A percentile compares a stretch with the other conserved stretches of the same genome.
Evolutionary conservation across 1,139 yeast species (phyloP).

Genomic region (Hyphopichia buzzinii): DNA sequence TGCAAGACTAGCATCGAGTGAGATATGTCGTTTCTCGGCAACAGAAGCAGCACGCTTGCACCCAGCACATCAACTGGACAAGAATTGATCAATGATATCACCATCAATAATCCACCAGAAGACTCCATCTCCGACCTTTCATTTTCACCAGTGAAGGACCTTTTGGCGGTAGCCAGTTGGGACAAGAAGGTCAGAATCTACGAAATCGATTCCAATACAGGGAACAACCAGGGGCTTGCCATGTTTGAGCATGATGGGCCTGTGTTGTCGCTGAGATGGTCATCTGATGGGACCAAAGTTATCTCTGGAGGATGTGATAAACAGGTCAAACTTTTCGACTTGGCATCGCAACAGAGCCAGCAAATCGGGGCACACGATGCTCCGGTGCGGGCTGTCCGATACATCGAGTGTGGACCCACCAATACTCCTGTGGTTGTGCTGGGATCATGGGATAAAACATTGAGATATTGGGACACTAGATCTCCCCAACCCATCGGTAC

Average conservation of each 20-base stretch:
- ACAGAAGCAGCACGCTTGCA: conserved; percentile 20
- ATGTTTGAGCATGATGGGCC: conserved; percentile 90
- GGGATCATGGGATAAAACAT: conserved; percentile 96
- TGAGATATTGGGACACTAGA: conserved; percentile 92
- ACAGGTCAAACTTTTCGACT: conserved; percentile 79
- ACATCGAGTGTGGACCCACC: conserved; percentile 78
- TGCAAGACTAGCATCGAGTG: no score
- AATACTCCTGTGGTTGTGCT: conserved; percentile 83
- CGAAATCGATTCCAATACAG: conserved; percentile 70
- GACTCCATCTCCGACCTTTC: conserved; percentile 86
- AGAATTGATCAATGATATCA: conserved; percentile 71
- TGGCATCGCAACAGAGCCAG: conserved; percentile 75
- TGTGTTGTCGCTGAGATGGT: conserved; percentile 79
- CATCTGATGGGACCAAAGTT: conserved; percentile 81
- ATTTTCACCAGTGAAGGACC: conserved; percentile 91
- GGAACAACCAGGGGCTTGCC: conserved; percentile 81
- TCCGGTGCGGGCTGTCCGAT: conserved; percentile 71
- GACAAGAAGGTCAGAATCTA: conserved; percentile 92
- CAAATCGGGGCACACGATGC: conserved; percentile 88
- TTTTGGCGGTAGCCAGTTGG: conserved; percentile 85
- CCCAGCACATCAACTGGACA: conserved; percentile 50
- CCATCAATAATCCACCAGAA: conserved; percentile 83
- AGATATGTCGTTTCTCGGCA: conserved; percentile 30
- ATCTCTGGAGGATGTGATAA: conserved; percentile 94
- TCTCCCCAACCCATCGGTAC: conserved; percentile 83